phyloP scores from a whole-genome alignment of 2,329 filamentous ascomycete species.

The Pseudopithomyces maydicus region DNA sequence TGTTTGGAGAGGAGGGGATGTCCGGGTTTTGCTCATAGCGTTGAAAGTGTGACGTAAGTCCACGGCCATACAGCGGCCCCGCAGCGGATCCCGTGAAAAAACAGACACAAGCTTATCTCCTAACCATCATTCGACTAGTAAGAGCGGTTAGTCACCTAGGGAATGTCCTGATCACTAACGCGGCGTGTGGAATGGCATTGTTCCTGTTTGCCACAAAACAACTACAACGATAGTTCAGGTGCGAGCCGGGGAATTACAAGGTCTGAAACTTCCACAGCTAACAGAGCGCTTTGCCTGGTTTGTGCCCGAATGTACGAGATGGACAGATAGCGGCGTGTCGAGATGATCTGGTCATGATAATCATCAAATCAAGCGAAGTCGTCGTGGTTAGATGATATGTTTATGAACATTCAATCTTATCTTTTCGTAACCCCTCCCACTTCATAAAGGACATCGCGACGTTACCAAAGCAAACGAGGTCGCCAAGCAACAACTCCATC shows the following conservation, averaged over 20 bases:
- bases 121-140: not conserved
- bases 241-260: no score
- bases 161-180: no score
- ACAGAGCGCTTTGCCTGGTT: no score
- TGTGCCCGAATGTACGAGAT: no score
- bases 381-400: not conserved
- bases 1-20: not conserved
- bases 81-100: conserved; percentile 3
- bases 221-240: not conserved
- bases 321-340: no score
- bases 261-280: no score
- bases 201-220: no score
- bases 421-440: not conserved
- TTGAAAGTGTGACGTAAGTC: conserved; percentile 8
- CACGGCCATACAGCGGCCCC: conserved; percentile 1
- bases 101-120: not conserved
- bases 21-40: not conserved
- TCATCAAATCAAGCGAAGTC: no score
- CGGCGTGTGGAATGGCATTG: no score
- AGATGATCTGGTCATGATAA: no score
- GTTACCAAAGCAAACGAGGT: conserved; percentile 5
- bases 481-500: conserved; percentile 3
- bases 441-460: not conserved
- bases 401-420: not conserved
- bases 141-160: no score